Evolutionary conservation across 495 filamentous ascomycete species (phyloP), one percentile per base, ranked within the genome.

Genomic region (Neurospora cerealis): DNA sequence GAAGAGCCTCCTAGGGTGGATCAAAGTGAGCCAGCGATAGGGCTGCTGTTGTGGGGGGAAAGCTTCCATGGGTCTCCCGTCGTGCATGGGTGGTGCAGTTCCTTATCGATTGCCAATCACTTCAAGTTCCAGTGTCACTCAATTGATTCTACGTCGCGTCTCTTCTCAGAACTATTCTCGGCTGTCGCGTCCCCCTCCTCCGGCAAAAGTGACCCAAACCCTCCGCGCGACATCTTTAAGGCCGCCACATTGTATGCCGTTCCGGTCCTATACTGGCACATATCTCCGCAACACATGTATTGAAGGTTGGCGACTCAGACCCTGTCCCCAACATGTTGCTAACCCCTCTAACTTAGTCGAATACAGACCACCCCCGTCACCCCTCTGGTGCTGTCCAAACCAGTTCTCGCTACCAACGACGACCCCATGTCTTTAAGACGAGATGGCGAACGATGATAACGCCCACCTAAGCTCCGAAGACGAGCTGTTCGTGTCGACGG

Each of bases 401-500:
- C 54, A 34, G 15, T 66, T 66, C 13, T 66, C 54, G 54, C 24
- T 19, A 10, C 8, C 54, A 17, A 34, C 41, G 60, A 37, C 38
- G 6, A 24, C 15, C 38, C 7, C 28, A 38, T 9, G n/a, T 11
- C 13, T 39, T 69, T 15, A 41, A n/a, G 28, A 34, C 28, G 54
- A 66, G 48, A 80, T 79, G 79, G 71, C 70, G 13, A 41, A 28
- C 24, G 9, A 32, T 4, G 60, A 24, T 15, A 76, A 74, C 13
- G 40, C 39, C 17, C 38, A 72, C 21, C 24, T 60, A 6, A 75
- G 42, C 74, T 77, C 77, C 19, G 77, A 78, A 9, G 77, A 78
- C 37, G 77, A 77, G 75, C 76, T 79, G 11, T 41, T 74, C 8
- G 62, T 60, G 0, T 62, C 40, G 7, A 15, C 46, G 0, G 73